phyloP scores from a whole-genome alignment of 1,139 yeast species.

The Tardiomyces blankii region DNA sequence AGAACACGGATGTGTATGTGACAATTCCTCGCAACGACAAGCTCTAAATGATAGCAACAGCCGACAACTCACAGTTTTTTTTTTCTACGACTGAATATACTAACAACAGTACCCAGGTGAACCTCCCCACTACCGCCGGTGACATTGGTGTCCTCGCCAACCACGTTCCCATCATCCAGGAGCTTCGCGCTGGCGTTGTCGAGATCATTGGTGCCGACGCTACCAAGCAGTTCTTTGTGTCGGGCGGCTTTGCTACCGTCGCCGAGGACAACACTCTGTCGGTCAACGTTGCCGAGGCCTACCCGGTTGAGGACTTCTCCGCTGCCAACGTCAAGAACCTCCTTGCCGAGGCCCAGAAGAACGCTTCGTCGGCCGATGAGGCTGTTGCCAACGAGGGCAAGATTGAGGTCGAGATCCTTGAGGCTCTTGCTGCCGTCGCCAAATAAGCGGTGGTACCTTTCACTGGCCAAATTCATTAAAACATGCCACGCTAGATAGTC shows the following conservation, averaged over 20 bases:
- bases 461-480: neutral
- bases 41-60: neutral
- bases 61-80: too few species aligned
- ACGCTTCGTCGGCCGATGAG: constrained; percentile 72
- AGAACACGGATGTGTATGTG: constrained; percentile 35
- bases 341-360: constrained; percentile 92
- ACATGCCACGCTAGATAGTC: neutral
- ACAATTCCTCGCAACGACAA: too few species aligned
- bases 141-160: constrained; percentile 95
- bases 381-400: constrained; percentile 88
- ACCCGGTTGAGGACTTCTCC: constrained; percentile 83
- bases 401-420: constrained; percentile 91
- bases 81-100: neutral
- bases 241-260: constrained; percentile 96
- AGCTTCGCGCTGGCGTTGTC: constrained; percentile 91
- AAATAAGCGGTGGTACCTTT: constrained; percentile 42
- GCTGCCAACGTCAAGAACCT: constrained; percentile 68
- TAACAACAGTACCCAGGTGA: constrained; percentile 61
- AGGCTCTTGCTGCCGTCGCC: constrained; percentile 83
- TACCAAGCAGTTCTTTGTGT: constrained; percentile 73
- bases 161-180: constrained; percentile 97
- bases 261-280: constrained; percentile 90
- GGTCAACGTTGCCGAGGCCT: constrained; percentile 93
- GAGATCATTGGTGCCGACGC: constrained; percentile 74
- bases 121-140: constrained; percentile 93